A percentile compares a stretch with the other conserved stretches of the same genome.
Evolutionary conservation across 2,329 filamentous ascomycete species (phyloP).

Genomic region (Fusarium dimerum): DNA sequence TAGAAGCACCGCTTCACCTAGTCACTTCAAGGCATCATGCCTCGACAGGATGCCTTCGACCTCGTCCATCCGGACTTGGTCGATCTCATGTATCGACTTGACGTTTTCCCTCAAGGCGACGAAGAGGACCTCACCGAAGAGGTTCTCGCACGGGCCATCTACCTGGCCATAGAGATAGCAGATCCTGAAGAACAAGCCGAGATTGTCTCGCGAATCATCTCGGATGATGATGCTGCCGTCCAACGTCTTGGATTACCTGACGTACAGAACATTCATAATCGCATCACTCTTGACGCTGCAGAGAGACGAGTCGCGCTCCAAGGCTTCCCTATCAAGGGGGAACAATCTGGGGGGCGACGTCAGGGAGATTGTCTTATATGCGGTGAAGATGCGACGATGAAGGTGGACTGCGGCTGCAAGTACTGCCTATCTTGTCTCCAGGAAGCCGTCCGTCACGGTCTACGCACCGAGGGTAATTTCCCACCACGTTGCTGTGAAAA

Average conservation of each 20-base stretch:
- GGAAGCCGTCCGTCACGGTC: slow-evolving; percentile 16
- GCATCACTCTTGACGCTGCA: slow-evolving; percentile 11
- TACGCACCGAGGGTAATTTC: slow-evolving; percentile 20
- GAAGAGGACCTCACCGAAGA: slow-evolving; percentile 7
- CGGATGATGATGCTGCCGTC: slow-evolving; percentile 22
- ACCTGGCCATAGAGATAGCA: slow-evolving; percentile 22
- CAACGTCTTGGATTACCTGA: slow-evolving; percentile 13
- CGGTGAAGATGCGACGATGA: slow-evolving; percentile 1
- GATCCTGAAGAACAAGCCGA: slow-evolving; percentile 17
- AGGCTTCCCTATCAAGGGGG: neutral
- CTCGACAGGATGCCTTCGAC: slow-evolving; percentile 6
- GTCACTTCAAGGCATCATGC: slow-evolving; percentile 1
- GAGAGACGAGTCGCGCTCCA: slow-evolving; percentile 13
- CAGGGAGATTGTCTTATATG: slow-evolving; percentile 22
- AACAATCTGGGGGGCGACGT: neutral
- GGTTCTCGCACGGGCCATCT: slow-evolving; percentile 14
- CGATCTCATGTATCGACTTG: slow-evolving; percentile 10
- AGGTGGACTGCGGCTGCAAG: slow-evolving; percentile 14
- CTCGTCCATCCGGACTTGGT: slow-evolving; percentile 25
- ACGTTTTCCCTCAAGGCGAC: slow-evolving; percentile 4
- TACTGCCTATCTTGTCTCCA: slow-evolving; percentile 26
- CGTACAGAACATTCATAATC: slow-evolving; percentile 11
- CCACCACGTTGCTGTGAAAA: slow-evolving; percentile 25
- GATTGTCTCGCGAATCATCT: slow-evolving; percentile 22
- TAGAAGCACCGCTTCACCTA: no score